Base-by-base conservation (phyloP, 495 filamentous ascomycete genomes). In the Pseudevernia furfuracea region DNA sequence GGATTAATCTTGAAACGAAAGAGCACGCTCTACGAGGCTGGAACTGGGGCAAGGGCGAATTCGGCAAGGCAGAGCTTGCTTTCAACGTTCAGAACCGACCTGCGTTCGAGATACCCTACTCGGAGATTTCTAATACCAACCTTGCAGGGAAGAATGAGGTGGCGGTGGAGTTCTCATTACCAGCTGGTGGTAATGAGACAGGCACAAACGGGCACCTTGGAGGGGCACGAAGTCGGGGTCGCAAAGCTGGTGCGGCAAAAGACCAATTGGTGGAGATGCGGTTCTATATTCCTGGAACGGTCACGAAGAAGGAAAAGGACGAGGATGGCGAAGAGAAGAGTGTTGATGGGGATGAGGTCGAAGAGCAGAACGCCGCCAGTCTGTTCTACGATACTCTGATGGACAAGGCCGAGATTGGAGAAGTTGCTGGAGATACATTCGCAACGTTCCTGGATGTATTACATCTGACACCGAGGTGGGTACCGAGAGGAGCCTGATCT, bases 31-130 rank as follows among this genome's bases (percentile, higher is more conserved):
- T 99, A 53, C 89, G 94, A 66, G 95, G 95, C 44, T 99, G 95
- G 95, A 99, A 97, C 73, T 99, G 95, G 95, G 95, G 95, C 65
- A 99, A 97, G 76, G 90, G 88, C 63, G 95, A 99, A 72, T 97
- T 99, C 72, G 87, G 88, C 66, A 96, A 97, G 74, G 87, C 89
- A 53, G 95, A 99, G 76, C 84, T 99, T 38, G 80, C 89, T 25
- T 99, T 99, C 79, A 97, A 91, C 74, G 95, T 99, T 28, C 90
- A 94, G 70, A 99, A 96, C 71, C 89, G 92, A 68, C 95, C 95
- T 8, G 90, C 95, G 2, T 99, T 99, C 78, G 94, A 97, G 75
- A 87, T 99, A 48, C 95, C 95, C 25, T 99, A 96, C 79, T 88
- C 90, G 39, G 95, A 99, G 74, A 94, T 99, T 67, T 92, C 91